Base-by-base conservation (phyloP, 768 basidiomycete genomes). In the Suillus decipiens region DNA sequence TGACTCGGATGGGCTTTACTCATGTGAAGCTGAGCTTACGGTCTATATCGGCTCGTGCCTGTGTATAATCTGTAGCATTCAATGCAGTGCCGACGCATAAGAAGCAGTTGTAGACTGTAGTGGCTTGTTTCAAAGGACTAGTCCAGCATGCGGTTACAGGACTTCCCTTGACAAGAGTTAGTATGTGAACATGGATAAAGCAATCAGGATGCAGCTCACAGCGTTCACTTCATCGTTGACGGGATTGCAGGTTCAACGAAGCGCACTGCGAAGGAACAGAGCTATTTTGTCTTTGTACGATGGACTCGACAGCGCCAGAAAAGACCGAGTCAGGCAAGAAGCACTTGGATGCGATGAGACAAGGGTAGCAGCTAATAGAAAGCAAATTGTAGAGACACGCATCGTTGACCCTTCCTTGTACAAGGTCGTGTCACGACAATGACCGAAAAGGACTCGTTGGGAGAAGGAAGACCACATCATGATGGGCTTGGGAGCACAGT, bases 31-130 rank as follows among this genome's bases (percentile, higher is more conserved):
- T 10, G 36, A 19, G 66, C 77, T 64, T 62, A 81, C 81, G 56
- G 63, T 82, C 77, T 34, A 83, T 64, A 34, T 68, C 59, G 1
- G 31, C 45, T 56, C 81, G 80, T 0, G 71, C 67, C 1, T 60
- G 12, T 7, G 72, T 60, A 55, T 66, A 82, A 62, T 77, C 73
- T 22, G 50, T 61, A 6, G 66, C 59, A 50, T 75, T 61, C 39
- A 70, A 28, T 2, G 73, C 70, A 2, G 60, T 33, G 12, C 74
- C 79, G 31, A 78, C 69, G 61, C 83, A 84, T 4, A 69, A 41
- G 64, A 82, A 69, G 63, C 83, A 84, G 53, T 77, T 70, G 70
- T n/a, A n/a, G n/a, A n/a, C n/a, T n/a, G n/a, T 75, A 82, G 67
- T 79, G 82, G 5, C 64, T 60, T 0, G 66, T 72, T 62, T 80